A percentile compares a stretch with the other conserved stretches of the same genome.
Evolutionary conservation across 176 grass and related monocot genomes (phyloP).

Genomic region (Metroxylon sagu): DNA sequence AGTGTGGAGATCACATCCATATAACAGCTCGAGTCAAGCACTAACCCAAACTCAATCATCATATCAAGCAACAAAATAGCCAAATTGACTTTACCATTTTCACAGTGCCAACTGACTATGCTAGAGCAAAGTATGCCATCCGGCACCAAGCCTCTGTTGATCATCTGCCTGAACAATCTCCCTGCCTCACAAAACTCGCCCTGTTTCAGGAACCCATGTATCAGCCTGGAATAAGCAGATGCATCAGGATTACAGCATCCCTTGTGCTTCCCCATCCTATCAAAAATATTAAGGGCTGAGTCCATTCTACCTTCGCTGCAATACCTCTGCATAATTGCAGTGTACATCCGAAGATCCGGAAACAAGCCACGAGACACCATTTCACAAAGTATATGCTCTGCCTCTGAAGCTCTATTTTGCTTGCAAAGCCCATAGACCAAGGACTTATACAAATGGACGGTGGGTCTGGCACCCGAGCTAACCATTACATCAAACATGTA

Average conservation of each 20-base stretch:
- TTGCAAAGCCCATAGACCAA: slow-evolving; percentile 14
- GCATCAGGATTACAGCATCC: slow-evolving; percentile 9
- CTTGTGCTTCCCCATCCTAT: slow-evolving; percentile 11
- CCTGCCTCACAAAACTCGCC: background rate
- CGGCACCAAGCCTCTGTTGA: background rate
- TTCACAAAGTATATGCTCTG: background rate
- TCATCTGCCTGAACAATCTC: slow-evolving; percentile 13
- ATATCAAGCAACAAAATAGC: slow-evolving; percentile 9
- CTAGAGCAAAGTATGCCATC: slow-evolving; percentile 5
- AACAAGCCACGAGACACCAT: too few relatives aligned
- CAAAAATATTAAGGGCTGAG: slow-evolving; percentile 7
- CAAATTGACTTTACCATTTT: slow-evolving; percentile 8
- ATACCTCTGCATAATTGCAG: background rate
- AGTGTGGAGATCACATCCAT: slow-evolving; percentile 2
- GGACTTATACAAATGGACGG: slow-evolving; percentile 3
- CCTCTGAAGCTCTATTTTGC: slow-evolving; percentile 2
- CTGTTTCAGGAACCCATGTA: slow-evolving; percentile 7
- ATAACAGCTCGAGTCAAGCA: slow-evolving; percentile 6
- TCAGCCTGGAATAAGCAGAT: slow-evolving; percentile 13
- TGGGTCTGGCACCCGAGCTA: background rate
- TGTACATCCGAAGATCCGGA: too few relatives aligned
- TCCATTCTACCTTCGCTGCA: slow-evolving; percentile 17
- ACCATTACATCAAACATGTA: slow-evolving; percentile 1
- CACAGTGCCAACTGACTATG: slow-evolving; percentile 18
- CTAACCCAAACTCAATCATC: background rate